Base-by-base conservation (phyloP, 257 asterid species). In the Vinca minor region DNA sequence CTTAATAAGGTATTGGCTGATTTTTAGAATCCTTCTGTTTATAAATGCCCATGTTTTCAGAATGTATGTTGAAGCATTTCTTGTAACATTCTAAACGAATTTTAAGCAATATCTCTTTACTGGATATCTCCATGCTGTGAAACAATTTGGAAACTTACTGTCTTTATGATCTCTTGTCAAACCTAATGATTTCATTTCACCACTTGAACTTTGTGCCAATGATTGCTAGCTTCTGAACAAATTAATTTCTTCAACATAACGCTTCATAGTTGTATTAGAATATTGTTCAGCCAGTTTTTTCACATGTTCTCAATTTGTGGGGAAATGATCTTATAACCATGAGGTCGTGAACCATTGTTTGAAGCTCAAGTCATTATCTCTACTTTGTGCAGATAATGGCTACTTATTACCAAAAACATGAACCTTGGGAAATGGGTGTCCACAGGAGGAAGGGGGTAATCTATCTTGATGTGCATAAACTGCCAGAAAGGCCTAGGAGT, bases 401-500 rank as follows among this genome's bases (percentile, higher is more conserved):
- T 46, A 84, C 96, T 69, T 93, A 96, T 70, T 92, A 92, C 82
- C 78, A 81, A 31, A 82, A 95, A 82, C 82, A 92, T 26, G 98
- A 92, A 57, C 88, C 98, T 54, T 92, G 98, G 98, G 98, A 92
- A 80, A 92, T 92, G 98, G 98, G 98, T 69, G 96, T 92, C 58
- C 98, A 92, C 78, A 92, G 87, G 76, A 80, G 96, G 81, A 89
- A 89, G 62, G 95, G 96, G 39, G 90, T 85, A 13, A 82, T 92
- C 74, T 92, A 92, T 81, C 96, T 92, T 23, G 95, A 92, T 66
- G 95, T 88, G 71, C 98, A 92, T 78, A 89, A 83, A 73, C 64
- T 89, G 72, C 98, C 93, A 2, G 96, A 92, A 79, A 89, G 98
- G 76, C 95, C 96, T 53, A 80, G 82, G 70, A 85, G 84, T 76